Evolutionary conservation across 306 rosid genomes (phyloP).

Genomic region (Vigna hirtella): DNA sequence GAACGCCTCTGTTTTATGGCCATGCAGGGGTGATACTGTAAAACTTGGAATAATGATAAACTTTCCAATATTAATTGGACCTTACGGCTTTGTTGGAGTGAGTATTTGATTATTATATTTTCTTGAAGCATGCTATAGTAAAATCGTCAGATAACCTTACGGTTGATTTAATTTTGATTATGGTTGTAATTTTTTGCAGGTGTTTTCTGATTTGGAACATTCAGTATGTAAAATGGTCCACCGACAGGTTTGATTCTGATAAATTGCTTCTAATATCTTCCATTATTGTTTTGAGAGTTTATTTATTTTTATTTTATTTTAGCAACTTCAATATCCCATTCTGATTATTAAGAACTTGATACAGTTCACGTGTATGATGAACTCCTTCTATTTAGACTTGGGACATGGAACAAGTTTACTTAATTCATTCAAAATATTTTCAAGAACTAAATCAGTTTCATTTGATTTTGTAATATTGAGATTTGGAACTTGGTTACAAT

Average conservation of each 20-base stretch:
- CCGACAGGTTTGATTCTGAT: slow-evolving; percentile 73
- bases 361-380: slow-evolving; percentile 16
- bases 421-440: slow-evolving; percentile 31
- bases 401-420: slow-evolving; percentile 15
- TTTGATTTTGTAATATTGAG: slow-evolving; percentile 9
- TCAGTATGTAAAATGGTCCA: slow-evolving; percentile 98
- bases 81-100: no score
- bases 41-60: no score
- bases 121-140: no score
- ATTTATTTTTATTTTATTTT: background rate
- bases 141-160: no score
- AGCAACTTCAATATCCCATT: slow-evolving; percentile 19
- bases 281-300: slow-evolving; percentile 5
- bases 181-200: slow-evolving; percentile 60
- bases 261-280: slow-evolving; percentile 30
- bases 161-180: slow-evolving; percentile 12
- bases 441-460: slow-evolving; percentile 27
- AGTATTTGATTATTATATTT: no score
- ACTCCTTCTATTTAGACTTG: slow-evolving; percentile 28
- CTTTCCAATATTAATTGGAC: no score
- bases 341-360: slow-evolving; percentile 22
- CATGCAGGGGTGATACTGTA: no score
- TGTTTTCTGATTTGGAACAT: slow-evolving; percentile 94
- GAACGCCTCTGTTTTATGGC: no score
- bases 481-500: background rate